Evolutionary conservation across 2,329 filamentous ascomycete species (phyloP), one percentile per base, ranked within the genome.

Genomic region (Pseudopyricularia cyperi): DNA sequence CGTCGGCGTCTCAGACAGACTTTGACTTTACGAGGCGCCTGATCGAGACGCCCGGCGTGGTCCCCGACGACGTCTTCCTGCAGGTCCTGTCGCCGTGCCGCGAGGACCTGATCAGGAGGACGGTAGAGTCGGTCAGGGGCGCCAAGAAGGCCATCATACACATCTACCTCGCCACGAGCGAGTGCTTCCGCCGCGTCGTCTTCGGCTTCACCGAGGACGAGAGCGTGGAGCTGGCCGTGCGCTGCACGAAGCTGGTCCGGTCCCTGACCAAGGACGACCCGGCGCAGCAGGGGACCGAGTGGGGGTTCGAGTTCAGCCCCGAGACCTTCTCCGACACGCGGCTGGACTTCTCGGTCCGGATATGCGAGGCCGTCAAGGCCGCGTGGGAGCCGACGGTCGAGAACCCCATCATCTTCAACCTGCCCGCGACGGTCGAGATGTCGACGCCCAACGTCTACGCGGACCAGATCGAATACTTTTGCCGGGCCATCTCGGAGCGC

Each of bases 391-490:
- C 93, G 1, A 81, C 79, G 0, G 80, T 74, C 37, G 80, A 88
- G 66, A 83, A 82, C 60, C 87, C 85, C 48, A 88, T 98, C 67
- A 95, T 98, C 65, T 93, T 98, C 76, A 97, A 97, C 71, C 76
- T 98, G 50, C 91, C 93, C 1, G 91, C 93, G 2, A 98, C 93
- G 0, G 91, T 97, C 34, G 93, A 98, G 71, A 83, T 96, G 82
- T 72, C 88, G 1, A 96, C 93, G 1, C 90, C 90, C 33, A 98
- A 98, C 65, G 79, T 96, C 48, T 98, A 93, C 65, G 93, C 93
- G 49, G 93, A 98, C 64, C 86, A 94, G 71, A 87, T 98, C 56
- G 93, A 98, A 66, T 95, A 88, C 71, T 98, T 98, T 69, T 95
- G 89, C 72, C 80, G 76, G 51, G 77, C 91, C 65, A 89, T 97